Evolutionary conservation across 169 alveolate species (phyloP), one percentile per base, ranked within the genome.

Genomic region (Theileria equi): DNA sequence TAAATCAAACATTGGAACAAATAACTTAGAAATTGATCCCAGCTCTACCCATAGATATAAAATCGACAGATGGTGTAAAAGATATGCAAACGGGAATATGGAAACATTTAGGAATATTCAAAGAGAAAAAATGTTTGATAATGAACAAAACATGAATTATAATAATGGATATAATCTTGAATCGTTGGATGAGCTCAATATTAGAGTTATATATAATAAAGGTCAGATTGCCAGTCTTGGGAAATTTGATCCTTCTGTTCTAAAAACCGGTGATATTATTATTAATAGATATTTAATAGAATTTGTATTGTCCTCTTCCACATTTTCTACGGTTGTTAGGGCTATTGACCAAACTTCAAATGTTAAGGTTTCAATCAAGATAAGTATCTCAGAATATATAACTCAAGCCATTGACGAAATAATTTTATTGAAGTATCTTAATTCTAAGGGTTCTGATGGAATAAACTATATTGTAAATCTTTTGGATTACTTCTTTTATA

Each of bases 341-440:
- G 86, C 81, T 8, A 60, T 16, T 1, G 80, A 65, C 25, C 35
- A 41, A 25, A 43, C 16, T 25, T 25, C n/a, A 11, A 52, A 44
- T 41, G 64, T 10, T 29, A 40, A 48, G 6, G 68, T 66, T 5
- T 77, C 81, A 52, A 21, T 77, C 4, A 77, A 77, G 26, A 67
- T 77, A 1, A 67, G 69, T 17, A 50, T 66, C 66, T 81, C 86
- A 17, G 86, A 77, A 17, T 44, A 71, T 1, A 50, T 67, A 21
- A 35, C 28, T 47, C 86, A 66, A 68, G 80, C 86, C 28, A 43
- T 77, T 17, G 86, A 65, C 31, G 86, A 77, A 35, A 77, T 77
- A 41, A 48, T 62, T 35, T 25, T 67, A 45, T 25, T 77, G 36
- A 77, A 65, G 34, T 19, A 47, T 19, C 66, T 77, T 5, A 67